phyloP scores from a whole-genome alignment of 1,284 basidiomycete genomes.

The Sporisorium iseilematis-ciliati region DNA sequence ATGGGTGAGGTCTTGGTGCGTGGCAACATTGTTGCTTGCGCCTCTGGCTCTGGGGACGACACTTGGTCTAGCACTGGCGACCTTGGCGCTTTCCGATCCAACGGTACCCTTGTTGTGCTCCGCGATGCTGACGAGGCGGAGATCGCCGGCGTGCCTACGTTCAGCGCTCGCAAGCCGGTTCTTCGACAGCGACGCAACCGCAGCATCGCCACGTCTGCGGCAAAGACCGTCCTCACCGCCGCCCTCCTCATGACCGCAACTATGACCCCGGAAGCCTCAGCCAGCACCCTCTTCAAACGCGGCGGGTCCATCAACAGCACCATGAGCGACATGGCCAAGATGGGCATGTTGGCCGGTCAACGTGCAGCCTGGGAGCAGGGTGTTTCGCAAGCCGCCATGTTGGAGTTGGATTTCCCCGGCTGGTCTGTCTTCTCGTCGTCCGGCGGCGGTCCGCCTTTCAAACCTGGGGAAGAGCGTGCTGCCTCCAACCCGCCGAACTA shows the following conservation, averaged over 20 bases:
- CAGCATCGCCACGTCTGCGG: constrained; percentile 3
- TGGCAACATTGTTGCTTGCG: constrained; percentile 49
- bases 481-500: constrained; percentile 31
- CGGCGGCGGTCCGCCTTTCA: constrained; percentile 48
- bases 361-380: constrained; percentile 68
- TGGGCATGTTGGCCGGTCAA: constrained; percentile 56
- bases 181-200: constrained; percentile 31
- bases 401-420: constrained; percentile 57
- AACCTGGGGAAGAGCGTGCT: constrained; percentile 30
- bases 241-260: constrained; percentile 18
- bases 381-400: constrained; percentile 59
- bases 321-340: constrained; percentile 51
- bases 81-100: constrained; percentile 59
- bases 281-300: constrained; percentile 21
- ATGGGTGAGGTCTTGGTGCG: constrained; percentile 60
- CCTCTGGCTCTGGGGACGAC: constrained; percentile 4
- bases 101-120: constrained; percentile 65
- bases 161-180: constrained; percentile 38
- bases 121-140: constrained; percentile 40
- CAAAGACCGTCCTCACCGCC: constrained; percentile 23
- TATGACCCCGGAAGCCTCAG: constrained; percentile 11
- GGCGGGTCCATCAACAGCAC: constrained; percentile 53
- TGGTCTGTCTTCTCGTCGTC: constrained; percentile 60
- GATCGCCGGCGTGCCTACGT: constrained; percentile 32
- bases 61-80: constrained; percentile 59